Evolutionary conservation across 371 early-diverging fungal genomes (phyloP).

Genomic region (Phascolomyces articulosus): DNA sequence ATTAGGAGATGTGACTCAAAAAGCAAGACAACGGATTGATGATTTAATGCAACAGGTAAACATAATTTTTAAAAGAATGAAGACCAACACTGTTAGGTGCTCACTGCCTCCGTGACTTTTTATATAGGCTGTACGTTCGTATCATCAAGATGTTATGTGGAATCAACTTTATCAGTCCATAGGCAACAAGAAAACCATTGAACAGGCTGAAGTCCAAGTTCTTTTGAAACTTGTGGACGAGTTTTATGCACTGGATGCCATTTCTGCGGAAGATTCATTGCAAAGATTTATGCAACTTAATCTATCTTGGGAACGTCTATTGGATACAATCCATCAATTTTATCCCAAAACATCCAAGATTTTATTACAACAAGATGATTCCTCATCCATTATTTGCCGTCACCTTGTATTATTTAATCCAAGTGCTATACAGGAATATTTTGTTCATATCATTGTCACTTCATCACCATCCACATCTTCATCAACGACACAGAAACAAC

Average conservation of each 20-base stretch:
- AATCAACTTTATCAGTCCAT: constrained; percentile 30
- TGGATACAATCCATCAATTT: constrained; percentile 35
- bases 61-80: not conserved
- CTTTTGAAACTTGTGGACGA: constrained; percentile 11
- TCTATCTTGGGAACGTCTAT: constrained; percentile 34
- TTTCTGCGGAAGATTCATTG: constrained; percentile 22
- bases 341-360: constrained; percentile 37
- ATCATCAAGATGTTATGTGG: constrained; percentile 39
- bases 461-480: not conserved
- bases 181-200: constrained; percentile 8
- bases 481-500: not conserved
- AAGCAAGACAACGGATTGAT: constrained; percentile 37
- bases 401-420: constrained; percentile 39
- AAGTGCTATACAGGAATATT: constrained; percentile 27
- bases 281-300: constrained; percentile 27
- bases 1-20: constrained; percentile 29
- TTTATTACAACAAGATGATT: constrained; percentile 10
- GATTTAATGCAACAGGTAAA: constrained; percentile 36
- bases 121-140: constrained; percentile 28
- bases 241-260: constrained; percentile 14
- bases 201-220: constrained; percentile 9
- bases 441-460: constrained; percentile 29
- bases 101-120: too few relatives aligned
- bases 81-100: too few relatives aligned
- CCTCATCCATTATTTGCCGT: constrained; percentile 11